Evolutionary conservation across 2,329 filamentous ascomycete species (phyloP).

Genomic region (Aspergillus quadrilineatus): DNA sequence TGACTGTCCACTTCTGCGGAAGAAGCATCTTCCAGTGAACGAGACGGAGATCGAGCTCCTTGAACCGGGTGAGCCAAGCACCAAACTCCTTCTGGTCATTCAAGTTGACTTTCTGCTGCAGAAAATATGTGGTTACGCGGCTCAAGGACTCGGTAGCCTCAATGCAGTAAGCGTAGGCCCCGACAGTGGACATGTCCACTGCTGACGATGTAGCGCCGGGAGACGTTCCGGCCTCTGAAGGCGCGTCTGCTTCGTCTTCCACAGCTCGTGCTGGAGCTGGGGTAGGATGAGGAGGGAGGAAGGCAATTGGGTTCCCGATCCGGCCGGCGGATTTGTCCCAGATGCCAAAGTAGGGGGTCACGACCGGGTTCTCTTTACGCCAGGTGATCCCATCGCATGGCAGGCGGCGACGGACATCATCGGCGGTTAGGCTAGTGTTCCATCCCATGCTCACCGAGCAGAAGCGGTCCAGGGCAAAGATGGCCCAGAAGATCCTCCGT

Average conservation of each 20-base stretch:
- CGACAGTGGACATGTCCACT: slow-evolving; percentile 41
- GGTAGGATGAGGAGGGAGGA: slow-evolving; percentile 30
- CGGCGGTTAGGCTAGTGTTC: slow-evolving; percentile 39
- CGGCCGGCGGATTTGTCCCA: slow-evolving; percentile 44
- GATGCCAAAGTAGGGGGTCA: slow-evolving; percentile 48
- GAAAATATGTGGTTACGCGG: slow-evolving; percentile 47
- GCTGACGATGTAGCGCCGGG: slow-evolving; percentile 19
- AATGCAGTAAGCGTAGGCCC: slow-evolving; percentile 50
- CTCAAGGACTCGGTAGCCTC: slow-evolving; percentile 51
- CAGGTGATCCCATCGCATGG: slow-evolving; percentile 46
- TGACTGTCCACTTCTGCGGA: slow-evolving; percentile 44
- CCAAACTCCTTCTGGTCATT: slow-evolving; percentile 42
- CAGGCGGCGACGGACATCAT: slow-evolving; percentile 40
- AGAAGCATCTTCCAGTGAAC: slow-evolving; percentile 51
- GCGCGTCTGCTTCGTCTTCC: not conserved
- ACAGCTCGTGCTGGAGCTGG: not conserved
- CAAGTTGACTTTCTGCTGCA: slow-evolving; percentile 46
- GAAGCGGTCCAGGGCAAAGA: slow-evolving; percentile 43
- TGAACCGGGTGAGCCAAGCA: slow-evolving; percentile 49
- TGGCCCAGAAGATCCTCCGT: slow-evolving; percentile 44
- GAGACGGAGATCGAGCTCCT: slow-evolving; percentile 49
- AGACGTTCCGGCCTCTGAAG: slow-evolving; percentile 6
- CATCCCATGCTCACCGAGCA: slow-evolving; percentile 38
- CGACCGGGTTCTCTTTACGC: slow-evolving; percentile 41
- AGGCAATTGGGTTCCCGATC: slow-evolving; percentile 43